These are phyloP conservation scores for thale cress (Arabidopsis thaliana) DNA, from an alignment of 345 rosid genomes.

Conservation along the genomic window TAIR10.1 NC_003076.8:19046001-19046500, in stretches of 20 bases:
- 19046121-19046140: neutral
- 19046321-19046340: neutral
- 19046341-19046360: neutral
- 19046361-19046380: conserved; percentile 20
- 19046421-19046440: conserved; percentile 73
- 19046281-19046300: conserved; percentile 23
- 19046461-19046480: conserved; percentile 73
- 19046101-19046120: neutral
- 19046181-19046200: too few species aligned
- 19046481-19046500: conserved; percentile 42
- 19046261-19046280: neutral
- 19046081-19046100: too few species aligned
- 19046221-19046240: conserved; percentile 19
- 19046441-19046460: conserved; percentile 48
- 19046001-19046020: neutral
- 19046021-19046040: neutral
- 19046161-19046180: neutral
- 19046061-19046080: too few species aligned
- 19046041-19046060: too few species aligned
- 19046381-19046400: conserved; percentile 41
- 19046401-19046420: conserved; percentile 47
- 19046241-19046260: conserved; percentile 15
- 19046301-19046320: conserved; percentile 40
- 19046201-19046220: neutral
- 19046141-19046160: neutral